Percentiles rank a stretch among this genome's conserved stretches.
These are phyloP conservation scores for Dictyostelium intermedium DNA, from an alignment of 78 protist genomes.

Conservation along the genomic window DNA sequence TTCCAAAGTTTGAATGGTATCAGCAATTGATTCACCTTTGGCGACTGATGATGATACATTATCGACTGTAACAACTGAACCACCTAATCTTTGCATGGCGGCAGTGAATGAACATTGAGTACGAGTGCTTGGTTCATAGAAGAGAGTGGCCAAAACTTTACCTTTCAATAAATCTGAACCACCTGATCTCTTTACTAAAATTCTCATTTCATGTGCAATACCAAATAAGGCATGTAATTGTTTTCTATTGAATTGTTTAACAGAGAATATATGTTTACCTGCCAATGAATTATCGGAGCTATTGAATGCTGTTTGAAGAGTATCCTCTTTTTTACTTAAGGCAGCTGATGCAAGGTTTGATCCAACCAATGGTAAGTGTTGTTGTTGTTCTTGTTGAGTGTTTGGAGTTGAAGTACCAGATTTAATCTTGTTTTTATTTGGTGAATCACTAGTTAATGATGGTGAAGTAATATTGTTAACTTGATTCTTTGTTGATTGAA, in stretches of 20 bases:
- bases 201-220: slow-evolving; percentile 86
- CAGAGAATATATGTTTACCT: slow-evolving; percentile 70
- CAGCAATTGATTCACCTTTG: slow-evolving; percentile 95
- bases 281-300: slow-evolving; percentile 1
- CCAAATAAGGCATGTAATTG: slow-evolving; percentile 51
- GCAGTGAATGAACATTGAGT: slow-evolving; percentile 93
- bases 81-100: slow-evolving; percentile 96
- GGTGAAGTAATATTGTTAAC: not conserved
- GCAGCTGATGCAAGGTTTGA: not conserved
- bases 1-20: slow-evolving; percentile 90
- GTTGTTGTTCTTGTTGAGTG: not conserved
- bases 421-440: slow-evolving; percentile 2
- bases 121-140: slow-evolving; percentile 95
- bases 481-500: not conserved
- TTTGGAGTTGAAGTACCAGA: not conserved
- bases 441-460: not conserved
- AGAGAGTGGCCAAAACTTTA: slow-evolving; percentile 76
- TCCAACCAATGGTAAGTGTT: slow-evolving; percentile 49
- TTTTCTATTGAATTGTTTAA: slow-evolving; percentile 84
- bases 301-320: not conserved
- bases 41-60: slow-evolving; percentile 54
- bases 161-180: slow-evolving; percentile 75
- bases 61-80: slow-evolving; percentile 82
- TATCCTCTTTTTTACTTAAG: slow-evolving; percentile 11
- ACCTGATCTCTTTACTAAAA: slow-evolving; percentile 62